Evolutionary conservation across 2,329 filamentous ascomycete genomes (phyloP).

Genomic region (Emergomyces africanus): DNA sequence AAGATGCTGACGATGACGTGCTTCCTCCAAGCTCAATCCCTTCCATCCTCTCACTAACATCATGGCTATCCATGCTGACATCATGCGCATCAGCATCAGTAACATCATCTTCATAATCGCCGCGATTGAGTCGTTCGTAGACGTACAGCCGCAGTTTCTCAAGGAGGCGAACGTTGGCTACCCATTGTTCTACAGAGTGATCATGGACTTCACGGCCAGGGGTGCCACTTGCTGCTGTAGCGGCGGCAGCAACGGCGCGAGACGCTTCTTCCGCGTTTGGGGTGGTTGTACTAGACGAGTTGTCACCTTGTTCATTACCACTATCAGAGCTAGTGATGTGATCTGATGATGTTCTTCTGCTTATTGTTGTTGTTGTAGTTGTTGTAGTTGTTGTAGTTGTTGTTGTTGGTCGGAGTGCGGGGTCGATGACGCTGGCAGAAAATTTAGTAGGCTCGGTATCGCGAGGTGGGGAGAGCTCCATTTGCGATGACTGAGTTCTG

Average conservation of each 20-base stretch:
- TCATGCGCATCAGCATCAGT: slow-evolving; percentile 9
- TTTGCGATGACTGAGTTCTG: slow-evolving; percentile 13
- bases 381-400: not conserved
- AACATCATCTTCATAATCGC: slow-evolving; percentile 33
- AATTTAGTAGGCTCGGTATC: slow-evolving; percentile 14
- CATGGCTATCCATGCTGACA: not conserved
- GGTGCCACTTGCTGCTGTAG: not conserved
- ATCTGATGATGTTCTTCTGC: slow-evolving; percentile 1
- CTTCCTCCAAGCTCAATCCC: not conserved
- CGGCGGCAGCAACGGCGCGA: slow-evolving; percentile 9
- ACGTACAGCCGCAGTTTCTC: slow-evolving; percentile 47
- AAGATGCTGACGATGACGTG: not conserved
- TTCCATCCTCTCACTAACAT: slow-evolving; percentile 2
- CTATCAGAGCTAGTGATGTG: not conserved
- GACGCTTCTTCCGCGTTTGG: slow-evolving; percentile 21
- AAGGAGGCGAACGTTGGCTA: slow-evolving; percentile 52
- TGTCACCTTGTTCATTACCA: not conserved
- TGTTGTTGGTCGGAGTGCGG: slow-evolving; percentile 24
- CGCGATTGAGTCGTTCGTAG: slow-evolving; percentile 40
- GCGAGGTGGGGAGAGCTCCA: not conserved
- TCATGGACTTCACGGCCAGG: not conserved
- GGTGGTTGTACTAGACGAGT: slow-evolving; percentile 12
- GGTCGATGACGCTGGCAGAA: slow-evolving; percentile 30
- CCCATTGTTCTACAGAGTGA: slow-evolving; percentile 41
- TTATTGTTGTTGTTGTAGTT: not conserved